These are phyloP conservation scores for Starmera caribaea DNA, from an alignment of 805 yeast genomes.

Conservation along the genomic window DNA sequence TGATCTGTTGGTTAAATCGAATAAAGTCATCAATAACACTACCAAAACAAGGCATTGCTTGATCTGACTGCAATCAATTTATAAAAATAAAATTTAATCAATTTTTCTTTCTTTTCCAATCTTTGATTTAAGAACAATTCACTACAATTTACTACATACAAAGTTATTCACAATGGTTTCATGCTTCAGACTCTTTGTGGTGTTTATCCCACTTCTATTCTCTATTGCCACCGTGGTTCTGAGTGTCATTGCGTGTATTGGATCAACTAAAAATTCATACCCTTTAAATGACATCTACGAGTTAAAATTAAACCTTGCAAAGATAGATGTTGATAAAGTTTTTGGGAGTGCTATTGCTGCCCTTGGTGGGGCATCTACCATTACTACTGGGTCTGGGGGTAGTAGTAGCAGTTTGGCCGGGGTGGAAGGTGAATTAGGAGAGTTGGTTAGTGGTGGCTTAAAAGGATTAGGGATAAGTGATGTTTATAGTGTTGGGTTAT, in stretches of 20 bases:
- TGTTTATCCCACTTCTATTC: conserved; percentile 20
- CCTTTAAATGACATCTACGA: conserved; percentile 37
- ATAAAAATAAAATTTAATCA: no score
- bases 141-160: not conserved
- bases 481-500: conserved; percentile 45
- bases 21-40: no score
- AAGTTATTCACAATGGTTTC: conserved; percentile 12
- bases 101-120: not conserved
- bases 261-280: conserved; percentile 32
- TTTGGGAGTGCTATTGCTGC: conserved; percentile 2
- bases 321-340: conserved; percentile 17
- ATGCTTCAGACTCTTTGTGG: conserved; percentile 16
- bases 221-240: conserved; percentile 36
- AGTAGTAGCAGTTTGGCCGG: no score
- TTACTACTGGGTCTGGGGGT: no score
- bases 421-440: no score
- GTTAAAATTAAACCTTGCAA: conserved; percentile 35
- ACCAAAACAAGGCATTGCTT: no score
- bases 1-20: no score
- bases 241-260: conserved; percentile 41
- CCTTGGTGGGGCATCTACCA: no score
- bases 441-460: conserved; percentile 2
- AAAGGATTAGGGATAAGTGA: conserved; percentile 31
- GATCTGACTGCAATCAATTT: no score
- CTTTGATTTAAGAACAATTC: not conserved